Evolutionary conservation across 805 yeast genomes (phyloP), one percentile per base, ranked within the genome.

Genomic region (Starmerella bombi): DNA sequence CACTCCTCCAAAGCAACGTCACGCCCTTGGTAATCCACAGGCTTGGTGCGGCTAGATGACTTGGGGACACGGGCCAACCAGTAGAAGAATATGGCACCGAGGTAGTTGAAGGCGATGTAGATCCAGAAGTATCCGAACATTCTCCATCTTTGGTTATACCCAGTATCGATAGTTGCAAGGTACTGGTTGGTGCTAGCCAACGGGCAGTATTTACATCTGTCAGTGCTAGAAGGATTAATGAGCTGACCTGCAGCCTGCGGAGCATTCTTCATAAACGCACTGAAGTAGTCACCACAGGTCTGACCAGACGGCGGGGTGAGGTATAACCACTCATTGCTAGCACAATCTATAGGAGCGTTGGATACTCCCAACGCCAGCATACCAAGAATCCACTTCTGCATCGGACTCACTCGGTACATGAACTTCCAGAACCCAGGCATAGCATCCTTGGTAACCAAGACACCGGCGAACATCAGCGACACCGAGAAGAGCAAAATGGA

Each of bases 381-480:
- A 38, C 72, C 65, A 47, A 72, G 74, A 43, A 81, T 63, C 57
- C 77, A 72, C 55, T 82, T 82, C 1, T 88, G 79, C 59, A 70
- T 70, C 5, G 69, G 93, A 20, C 82, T 76, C 17, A 66, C 67
- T 50, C 79, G 71, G 71, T 80, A 77, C 85, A 82, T 79, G 57
- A 79, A 82, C 35, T 71, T 74, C 93, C 93, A 82, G 65, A 82
- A 82, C 1, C 81, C 75, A 10, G 93, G 91, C 76, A 80, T 70
- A 39, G 66, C 60, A 3, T 45, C 31, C 5, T 61, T 61, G 15
- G 75, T 72, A 53, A 76, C 82, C 44, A 76, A 63, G 42, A 78
- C 77, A 63, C 86, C 84, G 57, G 80, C 69, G 63, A 80, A 80
- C 18, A 76, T 63, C 42, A 78, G 66, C 51, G 71, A 59, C 55